Conservation (phyloP, 2,329 filamentous ascomycete species). For the Juglanconis oblonga region DNA sequence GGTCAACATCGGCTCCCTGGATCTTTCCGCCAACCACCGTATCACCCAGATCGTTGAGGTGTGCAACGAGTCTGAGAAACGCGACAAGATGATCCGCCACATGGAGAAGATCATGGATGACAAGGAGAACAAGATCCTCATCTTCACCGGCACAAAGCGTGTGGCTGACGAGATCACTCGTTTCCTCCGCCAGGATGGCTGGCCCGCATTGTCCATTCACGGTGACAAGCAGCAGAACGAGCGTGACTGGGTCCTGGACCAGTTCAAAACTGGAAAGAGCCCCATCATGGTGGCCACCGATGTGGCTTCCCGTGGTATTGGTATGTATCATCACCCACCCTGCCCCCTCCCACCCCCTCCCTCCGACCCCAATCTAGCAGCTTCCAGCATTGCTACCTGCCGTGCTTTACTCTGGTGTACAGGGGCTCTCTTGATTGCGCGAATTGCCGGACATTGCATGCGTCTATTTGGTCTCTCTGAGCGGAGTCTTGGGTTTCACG, state of each 20-base stretch:
- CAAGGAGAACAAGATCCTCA: conserved; percentile 89
- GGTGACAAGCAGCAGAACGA: conserved; percentile 99
- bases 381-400: conserved; percentile 58
- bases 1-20: conserved; percentile 97
- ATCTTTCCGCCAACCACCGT: conserved; percentile 93
- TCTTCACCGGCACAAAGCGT: conserved; percentile 92
- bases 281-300: conserved; percentile 99
- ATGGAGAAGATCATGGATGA: conserved; percentile 97
- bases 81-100: conserved; percentile 95
- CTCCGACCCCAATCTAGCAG: conserved; percentile 42
- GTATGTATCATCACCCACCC: conserved; percentile 77
- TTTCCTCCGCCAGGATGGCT: conserved; percentile 95
- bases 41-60: conserved; percentile 98
- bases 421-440: conserved; percentile 85
- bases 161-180: conserved; percentile 97
- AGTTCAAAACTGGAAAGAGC: conserved; percentile 99
- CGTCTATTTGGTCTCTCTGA: conserved; percentile 77
- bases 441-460: conserved; percentile 77
- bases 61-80: conserved; percentile 94
- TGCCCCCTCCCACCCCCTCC: conserved; percentile 32
- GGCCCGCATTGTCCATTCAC: conserved; percentile 97
- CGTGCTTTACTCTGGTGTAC: conserved; percentile 91
- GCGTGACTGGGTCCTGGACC: conserved; percentile 98
- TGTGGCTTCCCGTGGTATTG: conserved; percentile 99
- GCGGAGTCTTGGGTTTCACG: conserved; percentile 83